These are phyloP conservation scores for Auriculariales sp. DNA, from an alignment of 768 basidiomycete species.

Conservation along the genomic window DNA sequence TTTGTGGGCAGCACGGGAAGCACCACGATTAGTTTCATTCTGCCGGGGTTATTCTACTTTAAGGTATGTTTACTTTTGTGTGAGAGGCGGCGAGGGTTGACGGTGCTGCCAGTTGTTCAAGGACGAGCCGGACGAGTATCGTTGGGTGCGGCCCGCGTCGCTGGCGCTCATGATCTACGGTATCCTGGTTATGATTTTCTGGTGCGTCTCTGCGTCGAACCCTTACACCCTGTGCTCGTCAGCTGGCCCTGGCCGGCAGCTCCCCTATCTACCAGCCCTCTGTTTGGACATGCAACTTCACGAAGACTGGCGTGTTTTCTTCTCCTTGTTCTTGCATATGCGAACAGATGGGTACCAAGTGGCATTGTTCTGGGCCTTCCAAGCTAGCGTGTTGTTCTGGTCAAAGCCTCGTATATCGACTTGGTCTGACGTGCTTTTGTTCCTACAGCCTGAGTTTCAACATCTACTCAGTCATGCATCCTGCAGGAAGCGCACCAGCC, in stretches of 20 bases:
- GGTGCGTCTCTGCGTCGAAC: slow-evolving; percentile 35
- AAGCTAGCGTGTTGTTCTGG: too few relatives aligned
- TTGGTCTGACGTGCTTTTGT: too few relatives aligned
- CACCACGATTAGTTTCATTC: slow-evolving; percentile 91
- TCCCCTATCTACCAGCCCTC: too few relatives aligned
- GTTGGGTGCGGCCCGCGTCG: slow-evolving; percentile 40
- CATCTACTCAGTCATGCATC: slow-evolving; percentile 47
- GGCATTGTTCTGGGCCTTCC: not conserved
- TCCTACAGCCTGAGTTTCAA: slow-evolving; percentile 57
- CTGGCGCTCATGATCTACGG: slow-evolving; percentile 67
- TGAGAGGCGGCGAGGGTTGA: slow-evolving; percentile 6
- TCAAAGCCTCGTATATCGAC: too few relatives aligned
- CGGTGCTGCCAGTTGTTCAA: slow-evolving; percentile 42
- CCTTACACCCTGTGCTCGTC: not conserved
- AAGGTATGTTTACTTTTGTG: slow-evolving; percentile 34
- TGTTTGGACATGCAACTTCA: too few relatives aligned
- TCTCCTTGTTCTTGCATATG: too few relatives aligned
- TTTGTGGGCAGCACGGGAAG: slow-evolving; percentile 96
- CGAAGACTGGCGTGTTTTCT: too few relatives aligned
- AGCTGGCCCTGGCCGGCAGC: too few relatives aligned
- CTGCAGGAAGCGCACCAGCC: not conserved
- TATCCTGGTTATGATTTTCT: slow-evolving; percentile 66
- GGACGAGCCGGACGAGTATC: slow-evolving; percentile 39
- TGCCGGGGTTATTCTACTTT: slow-evolving; percentile 89
- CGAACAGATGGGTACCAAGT: too few relatives aligned